These are phyloP conservation scores for Aspergillus ruber DNA, from an alignment of 2,329 filamentous ascomycete genomes.

Conservation along the genomic window DNA sequence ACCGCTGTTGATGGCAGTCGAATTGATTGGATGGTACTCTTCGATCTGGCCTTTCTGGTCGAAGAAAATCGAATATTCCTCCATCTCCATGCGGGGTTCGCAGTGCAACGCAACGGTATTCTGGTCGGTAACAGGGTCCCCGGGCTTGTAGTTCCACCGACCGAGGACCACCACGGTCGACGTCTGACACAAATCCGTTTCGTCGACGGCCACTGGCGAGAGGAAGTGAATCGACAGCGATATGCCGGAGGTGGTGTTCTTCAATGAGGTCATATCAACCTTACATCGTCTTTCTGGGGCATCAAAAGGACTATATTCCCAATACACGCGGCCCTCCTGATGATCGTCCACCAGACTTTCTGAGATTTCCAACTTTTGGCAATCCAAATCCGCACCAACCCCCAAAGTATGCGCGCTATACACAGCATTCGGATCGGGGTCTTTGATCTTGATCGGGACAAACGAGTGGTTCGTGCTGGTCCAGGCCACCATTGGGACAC, in stretches of 20 bases:
- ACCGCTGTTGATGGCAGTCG: conserved; percentile 17
- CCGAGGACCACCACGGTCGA: conserved; percentile 27
- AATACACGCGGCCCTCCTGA: conserved; percentile 12
- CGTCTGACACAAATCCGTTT: conserved; percentile 23
- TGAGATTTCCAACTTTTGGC: conserved; percentile 12
- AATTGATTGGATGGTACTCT: conserved; percentile 7
- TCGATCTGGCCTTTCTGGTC: conserved; percentile 24
- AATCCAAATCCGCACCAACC: conserved; percentile 21
- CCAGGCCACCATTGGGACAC: conserved; percentile 26
- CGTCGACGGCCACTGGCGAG: conserved; percentile 16
- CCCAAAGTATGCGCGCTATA: conserved; percentile 25
- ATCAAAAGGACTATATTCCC: conserved; percentile 20
- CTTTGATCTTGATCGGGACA: conserved; percentile 18
- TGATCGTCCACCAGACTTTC: conserved; percentile 11
- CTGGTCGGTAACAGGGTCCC: conserved; percentile 13
- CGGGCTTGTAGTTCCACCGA: conserved; percentile 26
- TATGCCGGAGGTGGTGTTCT: conserved; percentile 17
- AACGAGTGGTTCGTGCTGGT: conserved; percentile 27
- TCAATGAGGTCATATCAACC: conserved; percentile 21
- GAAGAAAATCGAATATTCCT: conserved; percentile 21
- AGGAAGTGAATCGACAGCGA: conserved; percentile 29
- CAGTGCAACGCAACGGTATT: conserved; percentile 30
- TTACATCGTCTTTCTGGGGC: conserved; percentile 18
- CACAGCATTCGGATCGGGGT: conserved; percentile 15
- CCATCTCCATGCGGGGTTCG: conserved; percentile 19